A percentile compares a stretch with the other conserved stretches of the same genome.
phyloP scores from a whole-genome alignment of 192 early-diverging fungal genomes.

The Linnemannia elongata region DNA sequence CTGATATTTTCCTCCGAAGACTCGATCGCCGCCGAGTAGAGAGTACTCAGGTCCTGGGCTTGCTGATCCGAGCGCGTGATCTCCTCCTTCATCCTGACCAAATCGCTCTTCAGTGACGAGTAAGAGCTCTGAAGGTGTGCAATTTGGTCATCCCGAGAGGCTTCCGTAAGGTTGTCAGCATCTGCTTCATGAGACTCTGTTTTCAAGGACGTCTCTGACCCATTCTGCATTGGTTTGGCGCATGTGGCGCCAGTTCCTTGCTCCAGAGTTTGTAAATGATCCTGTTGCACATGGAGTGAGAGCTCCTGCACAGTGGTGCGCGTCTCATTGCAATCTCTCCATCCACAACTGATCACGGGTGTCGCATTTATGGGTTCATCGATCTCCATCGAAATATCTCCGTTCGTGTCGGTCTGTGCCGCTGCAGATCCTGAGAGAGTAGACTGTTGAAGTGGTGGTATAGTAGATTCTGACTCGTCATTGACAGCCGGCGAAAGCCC shows the following conservation, averaged over 20 bases:
- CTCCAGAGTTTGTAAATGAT: conserved; percentile 6
- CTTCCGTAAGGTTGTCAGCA: background rate
- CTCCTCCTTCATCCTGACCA: conserved; percentile 7
- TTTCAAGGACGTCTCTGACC: background rate
- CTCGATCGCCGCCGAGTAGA: conserved; percentile 17
- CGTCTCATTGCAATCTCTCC: conserved; percentile 24
- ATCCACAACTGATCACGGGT: background rate
- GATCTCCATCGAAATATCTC: background rate
- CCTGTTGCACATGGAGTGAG: conserved; percentile 20
- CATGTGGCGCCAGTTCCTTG: background rate
- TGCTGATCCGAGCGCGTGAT: conserved; percentile 5
- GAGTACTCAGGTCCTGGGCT: conserved; percentile 2
- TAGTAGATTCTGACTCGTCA: background rate
- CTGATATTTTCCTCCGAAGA: conserved; percentile 25
- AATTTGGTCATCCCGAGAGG: background rate
- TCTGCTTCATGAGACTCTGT: background rate
- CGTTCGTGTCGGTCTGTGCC: background rate
- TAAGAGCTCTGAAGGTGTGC: conserved; percentile 4
- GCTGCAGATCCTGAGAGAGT: background rate
- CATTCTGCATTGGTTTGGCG: background rate
- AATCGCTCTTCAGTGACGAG: conserved; percentile 13
- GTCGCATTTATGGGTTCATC: background rate
- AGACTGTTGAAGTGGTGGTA: background rate
- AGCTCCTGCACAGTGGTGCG: conserved; percentile 17
- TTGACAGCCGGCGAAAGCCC: conserved; percentile 15